These are phyloP conservation scores for Ogataea salicorniae DNA, from an alignment of 805 yeast species.

Conservation along the genomic window DNA sequence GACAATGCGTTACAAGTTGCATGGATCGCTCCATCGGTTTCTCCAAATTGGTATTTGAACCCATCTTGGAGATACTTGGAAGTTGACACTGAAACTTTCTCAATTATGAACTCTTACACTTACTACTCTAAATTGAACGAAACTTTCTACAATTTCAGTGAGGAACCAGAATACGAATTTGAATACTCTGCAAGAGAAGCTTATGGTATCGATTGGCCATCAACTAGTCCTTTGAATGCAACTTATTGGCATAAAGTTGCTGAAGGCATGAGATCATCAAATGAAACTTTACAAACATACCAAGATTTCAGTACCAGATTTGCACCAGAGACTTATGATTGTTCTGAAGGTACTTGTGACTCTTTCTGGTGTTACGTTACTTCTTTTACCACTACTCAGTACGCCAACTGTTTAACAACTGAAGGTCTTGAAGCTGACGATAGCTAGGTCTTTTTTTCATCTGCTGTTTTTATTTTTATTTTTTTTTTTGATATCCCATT, in stretches of 20 bases:
- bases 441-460: background rate
- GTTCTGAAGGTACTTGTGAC: slow-evolving; percentile 46
- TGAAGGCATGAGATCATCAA: slow-evolving; percentile 36
- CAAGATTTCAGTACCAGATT: slow-evolving; percentile 45
- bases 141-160: slow-evolving; percentile 48
- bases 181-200: slow-evolving; percentile 62
- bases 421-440: background rate
- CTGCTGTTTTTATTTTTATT: background rate
- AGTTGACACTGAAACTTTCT: slow-evolving; percentile 56
- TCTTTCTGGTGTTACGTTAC: slow-evolving; percentile 38
- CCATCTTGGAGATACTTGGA: slow-evolving; percentile 73
- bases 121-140: slow-evolving; percentile 56
- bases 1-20: slow-evolving; percentile 50
- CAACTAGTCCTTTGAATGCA: slow-evolving; percentile 56
- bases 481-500: background rate
- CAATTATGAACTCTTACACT: slow-evolving; percentile 54
- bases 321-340: slow-evolving; percentile 50
- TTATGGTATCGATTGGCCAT: slow-evolving; percentile 58
- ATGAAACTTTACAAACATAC: slow-evolving; percentile 44
- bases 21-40: slow-evolving; percentile 62
- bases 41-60: slow-evolving; percentile 54
- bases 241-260: slow-evolving; percentile 63
- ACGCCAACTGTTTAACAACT: slow-evolving; percentile 17
- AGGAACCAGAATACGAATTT: slow-evolving; percentile 56
- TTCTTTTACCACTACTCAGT: slow-evolving; percentile 33